Evolutionary conservation across 1,139 yeast species (phyloP).

Genomic region (Candida freyschussii): DNA sequence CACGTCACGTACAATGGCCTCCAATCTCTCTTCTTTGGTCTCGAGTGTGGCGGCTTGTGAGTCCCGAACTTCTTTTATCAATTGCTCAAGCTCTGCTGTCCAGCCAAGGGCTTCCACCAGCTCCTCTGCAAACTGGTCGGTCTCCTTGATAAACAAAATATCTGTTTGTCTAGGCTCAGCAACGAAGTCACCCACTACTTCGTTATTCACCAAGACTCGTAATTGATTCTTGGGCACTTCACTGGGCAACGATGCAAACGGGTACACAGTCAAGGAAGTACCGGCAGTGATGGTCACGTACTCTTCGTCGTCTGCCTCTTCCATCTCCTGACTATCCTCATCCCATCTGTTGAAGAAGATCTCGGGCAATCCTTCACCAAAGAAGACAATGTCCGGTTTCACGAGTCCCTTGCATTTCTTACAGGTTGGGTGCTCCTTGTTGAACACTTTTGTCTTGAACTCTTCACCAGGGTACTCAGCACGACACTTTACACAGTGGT

Average conservation of each 20-base stretch:
- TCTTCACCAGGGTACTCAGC: slow-evolving; percentile 47
- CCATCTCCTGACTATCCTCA: slow-evolving; percentile 39
- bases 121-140: slow-evolving; percentile 57
- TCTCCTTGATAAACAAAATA: slow-evolving; percentile 50
- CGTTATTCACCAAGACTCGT: slow-evolving; percentile 70
- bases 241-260: slow-evolving; percentile 79
- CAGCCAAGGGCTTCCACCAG: slow-evolving; percentile 60
- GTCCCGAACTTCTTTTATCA: slow-evolving; percentile 24
- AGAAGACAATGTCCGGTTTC: slow-evolving; percentile 90
- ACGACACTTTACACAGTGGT: slow-evolving; percentile 76
- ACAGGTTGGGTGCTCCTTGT: slow-evolving; percentile 53
- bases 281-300: slow-evolving; percentile 88
- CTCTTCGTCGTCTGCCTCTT: slow-evolving; percentile 33
- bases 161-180: slow-evolving; percentile 51
- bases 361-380: slow-evolving; percentile 80
- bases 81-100: slow-evolving; percentile 44
- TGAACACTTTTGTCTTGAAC: slow-evolving; percentile 41
- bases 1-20: slow-evolving; percentile 6
- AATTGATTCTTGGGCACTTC: slow-evolving; percentile 47
- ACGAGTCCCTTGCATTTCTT: slow-evolving; percentile 55
- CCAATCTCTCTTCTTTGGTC: slow-evolving; percentile 6
- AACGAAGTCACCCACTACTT: slow-evolving; percentile 68
- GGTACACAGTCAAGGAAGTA: slow-evolving; percentile 82
- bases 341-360: slow-evolving; percentile 68
- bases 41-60: slow-evolving; percentile 3